Percentiles rank a stretch among this genome's conserved stretches.
phyloP scores from a whole-genome alignment of 2,329 filamentous ascomycete genomes.

The Pyrenochaeta sp. region DNA sequence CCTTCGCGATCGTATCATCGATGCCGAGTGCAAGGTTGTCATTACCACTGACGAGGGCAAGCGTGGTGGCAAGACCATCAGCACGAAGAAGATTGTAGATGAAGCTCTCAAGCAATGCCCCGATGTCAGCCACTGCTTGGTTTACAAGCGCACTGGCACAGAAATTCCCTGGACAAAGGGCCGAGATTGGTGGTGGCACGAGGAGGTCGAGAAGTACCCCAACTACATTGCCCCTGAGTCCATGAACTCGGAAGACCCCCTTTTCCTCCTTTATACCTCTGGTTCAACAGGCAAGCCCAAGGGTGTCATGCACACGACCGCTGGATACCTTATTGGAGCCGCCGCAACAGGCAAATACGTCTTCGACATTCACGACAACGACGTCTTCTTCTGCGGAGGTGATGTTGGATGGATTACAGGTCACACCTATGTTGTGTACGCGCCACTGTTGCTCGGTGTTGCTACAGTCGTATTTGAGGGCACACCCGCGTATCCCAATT shows the following conservation, averaged over 20 bases:
- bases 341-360: conserved; percentile 97
- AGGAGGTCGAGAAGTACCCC: conserved; percentile 97
- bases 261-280: conserved; percentile 97
- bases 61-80: conserved; percentile 95
- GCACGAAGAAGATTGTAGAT: conserved; percentile 99
- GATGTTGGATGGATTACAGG: conserved; percentile 99
- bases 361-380: conserved; percentile 94
- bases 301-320: conserved; percentile 98
- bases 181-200: conserved; percentile 97
- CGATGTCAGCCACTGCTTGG: conserved; percentile 81
- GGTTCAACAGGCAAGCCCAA: conserved; percentile 98
- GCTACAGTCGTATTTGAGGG: conserved; percentile 97
- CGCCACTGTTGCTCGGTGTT: conserved; percentile 89
- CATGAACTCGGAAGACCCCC: conserved; percentile 92
- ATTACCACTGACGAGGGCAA: conserved; percentile 98
- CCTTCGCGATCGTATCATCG: conserved; percentile 90
- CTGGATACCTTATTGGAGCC: conserved; percentile 90
- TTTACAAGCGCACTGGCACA: conserved; percentile 93
- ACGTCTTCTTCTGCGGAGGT: conserved; percentile 96
- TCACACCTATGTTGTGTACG: conserved; percentile 98
- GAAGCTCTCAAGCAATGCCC: conserved; percentile 97
- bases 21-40: conserved; percentile 89
- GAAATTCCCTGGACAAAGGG: conserved; percentile 90
- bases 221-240: conserved; percentile 87
- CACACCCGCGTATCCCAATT: conserved; percentile 95